These are phyloP conservation scores for Lichenothelia convexa DNA, from an alignment of 495 filamentous ascomycete species.

Conservation along the genomic window DNA sequence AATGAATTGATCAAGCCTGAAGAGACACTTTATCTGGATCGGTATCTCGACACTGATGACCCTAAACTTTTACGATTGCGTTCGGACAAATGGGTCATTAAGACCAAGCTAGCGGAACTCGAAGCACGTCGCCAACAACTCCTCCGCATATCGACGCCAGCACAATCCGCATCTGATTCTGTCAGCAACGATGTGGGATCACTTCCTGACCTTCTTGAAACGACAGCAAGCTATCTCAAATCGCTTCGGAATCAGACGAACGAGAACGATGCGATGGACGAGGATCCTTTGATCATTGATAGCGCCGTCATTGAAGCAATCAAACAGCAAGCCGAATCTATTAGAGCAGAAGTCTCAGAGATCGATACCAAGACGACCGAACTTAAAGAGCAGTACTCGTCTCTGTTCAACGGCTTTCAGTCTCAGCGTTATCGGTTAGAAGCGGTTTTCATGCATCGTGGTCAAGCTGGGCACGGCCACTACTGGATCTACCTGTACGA, in stretches of 20 bases:
- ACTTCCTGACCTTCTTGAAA: too few relatives aligned
- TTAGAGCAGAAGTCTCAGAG: conserved; percentile 32
- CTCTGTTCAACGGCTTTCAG: conserved; percentile 41
- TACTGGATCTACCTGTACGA: conserved; percentile 97
- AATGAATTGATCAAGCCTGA: conserved; percentile 13
- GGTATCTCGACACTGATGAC: conserved; percentile 58
- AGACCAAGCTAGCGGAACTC: conserved; percentile 26
- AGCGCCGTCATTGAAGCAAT: too few relatives aligned
- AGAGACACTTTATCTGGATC: conserved; percentile 69
- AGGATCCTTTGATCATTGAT: too few relatives aligned
- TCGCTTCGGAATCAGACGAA: too few relatives aligned
- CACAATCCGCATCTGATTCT: too few relatives aligned
- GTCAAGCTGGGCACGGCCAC: conserved; percentile 48
- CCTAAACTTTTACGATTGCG: conserved; percentile 41
- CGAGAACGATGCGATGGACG: too few relatives aligned
- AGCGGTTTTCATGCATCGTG: conserved; percentile 81
- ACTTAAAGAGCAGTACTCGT: conserved; percentile 30
- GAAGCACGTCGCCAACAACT: too few relatives aligned
- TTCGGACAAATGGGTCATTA: conserved; percentile 58
- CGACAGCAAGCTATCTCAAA: too few relatives aligned
- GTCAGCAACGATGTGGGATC: too few relatives aligned
- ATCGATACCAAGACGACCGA: conserved; percentile 36
- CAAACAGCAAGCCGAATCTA: conserved; percentile 9
- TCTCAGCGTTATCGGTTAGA: conserved; percentile 65
- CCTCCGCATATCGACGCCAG: too few relatives aligned